A percentile compares a stretch with the other conserved stretches of the same genome.
Conservation (phyloP, 176 grass and related monocot species). For the Rhynchospora tenuis region DNA sequence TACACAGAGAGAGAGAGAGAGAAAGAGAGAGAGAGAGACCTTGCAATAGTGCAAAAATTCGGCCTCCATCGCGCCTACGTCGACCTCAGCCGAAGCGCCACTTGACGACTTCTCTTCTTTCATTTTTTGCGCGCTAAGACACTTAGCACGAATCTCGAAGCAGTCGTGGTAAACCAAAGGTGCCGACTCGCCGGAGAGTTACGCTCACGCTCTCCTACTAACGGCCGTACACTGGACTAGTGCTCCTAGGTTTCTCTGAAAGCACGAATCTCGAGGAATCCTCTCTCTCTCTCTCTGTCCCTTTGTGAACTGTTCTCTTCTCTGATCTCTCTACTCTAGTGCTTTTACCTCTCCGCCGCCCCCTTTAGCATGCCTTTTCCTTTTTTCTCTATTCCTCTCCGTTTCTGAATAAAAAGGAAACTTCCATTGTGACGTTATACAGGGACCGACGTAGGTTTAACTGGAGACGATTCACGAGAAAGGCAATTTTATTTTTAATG, state of each 20-base stretch:
- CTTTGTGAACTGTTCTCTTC: neutral
- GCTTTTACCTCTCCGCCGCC: conserved; percentile 20
- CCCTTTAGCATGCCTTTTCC: neutral
- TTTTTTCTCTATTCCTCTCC: neutral
- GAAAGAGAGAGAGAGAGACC: neutral
- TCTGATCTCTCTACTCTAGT: neutral
- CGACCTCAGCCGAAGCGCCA: neutral
- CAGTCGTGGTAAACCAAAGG: neutral
- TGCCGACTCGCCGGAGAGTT: neutral
- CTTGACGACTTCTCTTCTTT: neutral
- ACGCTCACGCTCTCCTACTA: neutral
- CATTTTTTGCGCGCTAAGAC: neutral
- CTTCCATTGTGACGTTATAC: neutral
- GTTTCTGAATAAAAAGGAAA: neutral
- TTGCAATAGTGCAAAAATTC: conserved; percentile 12
- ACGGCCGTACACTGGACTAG: neutral
- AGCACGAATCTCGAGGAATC: neutral
- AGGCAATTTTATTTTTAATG: neutral
- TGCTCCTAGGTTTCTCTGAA: neutral
- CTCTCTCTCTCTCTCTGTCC: neutral
- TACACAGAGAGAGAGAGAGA: neutral
- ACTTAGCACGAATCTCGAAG: neutral
- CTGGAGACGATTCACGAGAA: neutral
- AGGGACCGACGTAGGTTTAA: neutral
- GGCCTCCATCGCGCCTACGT: conserved; percentile 1